phyloP scores from a whole-genome alignment of 106 monocot species.

The Vanilla planifolia region DNA sequence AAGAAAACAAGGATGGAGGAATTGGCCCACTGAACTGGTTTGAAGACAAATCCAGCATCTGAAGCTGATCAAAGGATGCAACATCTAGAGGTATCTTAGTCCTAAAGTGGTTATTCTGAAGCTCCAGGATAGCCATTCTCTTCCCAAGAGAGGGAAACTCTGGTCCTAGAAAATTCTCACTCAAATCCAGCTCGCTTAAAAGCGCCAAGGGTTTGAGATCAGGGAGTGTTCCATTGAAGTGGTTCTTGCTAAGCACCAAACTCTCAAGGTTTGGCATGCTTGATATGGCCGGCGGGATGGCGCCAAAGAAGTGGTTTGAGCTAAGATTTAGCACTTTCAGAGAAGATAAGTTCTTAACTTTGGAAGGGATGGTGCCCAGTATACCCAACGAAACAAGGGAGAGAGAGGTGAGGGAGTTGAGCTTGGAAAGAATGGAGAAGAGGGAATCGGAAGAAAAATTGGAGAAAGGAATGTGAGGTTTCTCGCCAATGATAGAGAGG shows the following conservation, averaged over 20 bases:
- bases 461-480: conserved; percentile 22
- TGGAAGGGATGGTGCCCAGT: conserved; percentile 50
- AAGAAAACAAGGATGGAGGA: conserved; percentile 51
- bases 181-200: no score
- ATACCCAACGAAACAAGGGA: conserved; percentile 73
- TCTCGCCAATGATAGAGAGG: conserved; percentile 39
- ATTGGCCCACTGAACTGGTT: conserved; percentile 44
- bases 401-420: conserved; percentile 38
- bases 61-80: conserved; percentile 22
- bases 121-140: conserved; percentile 16
- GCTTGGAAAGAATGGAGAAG: conserved; percentile 54
- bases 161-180: conserved; percentile 23
- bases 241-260: conserved; percentile 41
- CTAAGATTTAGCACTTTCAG: conserved; percentile 54
- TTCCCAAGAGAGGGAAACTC: conserved; percentile 26
- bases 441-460: conserved; percentile 64
- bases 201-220: no score
- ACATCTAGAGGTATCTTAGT: conserved; percentile 16
- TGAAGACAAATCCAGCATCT: conserved; percentile 43
- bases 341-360: conserved; percentile 29
- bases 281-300: conserved; percentile 28
- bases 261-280: conserved; percentile 22
- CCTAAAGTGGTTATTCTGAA: conserved; percentile 35
- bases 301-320: conserved; percentile 53
- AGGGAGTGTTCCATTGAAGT: no score